Evolutionary conservation across 257 asterid species (phyloP), one percentile per base, ranked within the genome.

Genomic region (Lantana camara): DNA sequence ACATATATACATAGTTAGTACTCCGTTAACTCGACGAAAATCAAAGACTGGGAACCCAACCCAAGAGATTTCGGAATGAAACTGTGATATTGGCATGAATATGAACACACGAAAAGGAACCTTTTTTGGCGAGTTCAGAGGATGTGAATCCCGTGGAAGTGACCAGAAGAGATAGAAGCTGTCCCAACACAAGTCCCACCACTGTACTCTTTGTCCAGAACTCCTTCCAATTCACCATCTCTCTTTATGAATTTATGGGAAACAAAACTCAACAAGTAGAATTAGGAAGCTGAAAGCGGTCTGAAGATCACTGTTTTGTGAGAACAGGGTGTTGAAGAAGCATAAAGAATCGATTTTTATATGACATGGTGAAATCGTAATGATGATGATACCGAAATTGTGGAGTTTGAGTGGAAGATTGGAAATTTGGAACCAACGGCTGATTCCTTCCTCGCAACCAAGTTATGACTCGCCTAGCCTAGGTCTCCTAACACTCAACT

Each of bases 91-190:
- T 2, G 60, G 6, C 20, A 63, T 59, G 7, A 62, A n/a, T 13
- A 42, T 54, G 2, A 13, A 37, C 20, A 17, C 50, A 32, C 5
- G 29, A 29, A 44, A 46, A 21, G 19, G 17, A 66, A 69, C 96
- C 99, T 88, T 40, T 78, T 55, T 82, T 84, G 38, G 97, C 89
- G 37, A 93, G 95, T 66, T 90, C 97, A 8, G 99, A 93, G 32
- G 99, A 93, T 42, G 95, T 65, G 75, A 93, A 90, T 21, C 97
- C 99, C 32, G 99, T 93, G 7, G 99, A 86, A 67, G 97, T 90
- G 47, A 93, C 65, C 9, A 93, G 50, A 71, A 93, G 97, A 19
- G 99, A 93, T 14, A 93, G 88, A 51, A 87, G 19, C 66, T 93
- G 99, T 2, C 99, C 99, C 73, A 93, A 74, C 41, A 70, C 83